phyloP scores from a whole-genome alignment of 306 rosid species.

The Rosa rugosa region DNA sequence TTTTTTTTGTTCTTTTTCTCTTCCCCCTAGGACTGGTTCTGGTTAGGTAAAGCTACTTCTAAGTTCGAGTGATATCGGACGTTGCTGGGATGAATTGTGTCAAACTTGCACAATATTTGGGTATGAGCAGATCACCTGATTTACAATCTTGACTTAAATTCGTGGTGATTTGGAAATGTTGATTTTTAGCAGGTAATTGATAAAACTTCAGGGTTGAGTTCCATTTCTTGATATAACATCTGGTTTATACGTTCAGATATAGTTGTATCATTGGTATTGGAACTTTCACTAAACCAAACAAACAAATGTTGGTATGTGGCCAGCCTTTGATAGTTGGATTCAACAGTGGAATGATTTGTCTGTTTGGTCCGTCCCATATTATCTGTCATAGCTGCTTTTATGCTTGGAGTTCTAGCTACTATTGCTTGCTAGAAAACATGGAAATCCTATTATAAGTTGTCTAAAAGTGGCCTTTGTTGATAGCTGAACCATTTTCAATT shows the following conservation, averaged over 20 bases:
- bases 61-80: slow-evolving; percentile 65
- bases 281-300: neutral
- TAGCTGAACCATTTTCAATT: neutral
- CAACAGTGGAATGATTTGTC: neutral
- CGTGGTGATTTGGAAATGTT: slow-evolving; percentile 56
- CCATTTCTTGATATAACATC: slow-evolving; percentile 32
- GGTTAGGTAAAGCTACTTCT: slow-evolving; percentile 74
- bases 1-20: too few relatives aligned
- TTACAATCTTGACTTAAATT: slow-evolving; percentile 51
- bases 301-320: neutral
- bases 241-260: slow-evolving; percentile 16
- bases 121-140: slow-evolving; percentile 64
- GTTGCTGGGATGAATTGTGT: slow-evolving; percentile 78
- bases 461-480: neutral
- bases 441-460: neutral
- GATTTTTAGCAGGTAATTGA: slow-evolving; percentile 72
- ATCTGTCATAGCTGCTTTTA: neutral
- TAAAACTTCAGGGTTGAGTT: slow-evolving; percentile 41
- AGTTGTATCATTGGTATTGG: slow-evolving; percentile 11
- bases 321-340: neutral
- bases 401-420: slow-evolving; percentile 2
- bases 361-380: neutral
- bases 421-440: slow-evolving; percentile 1
- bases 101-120: slow-evolving; percentile 48
- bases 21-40: slow-evolving; percentile 35